Base-by-base conservation (phyloP, 768 basidiomycete species). In the Punctularia strigosozonata region DNA sequence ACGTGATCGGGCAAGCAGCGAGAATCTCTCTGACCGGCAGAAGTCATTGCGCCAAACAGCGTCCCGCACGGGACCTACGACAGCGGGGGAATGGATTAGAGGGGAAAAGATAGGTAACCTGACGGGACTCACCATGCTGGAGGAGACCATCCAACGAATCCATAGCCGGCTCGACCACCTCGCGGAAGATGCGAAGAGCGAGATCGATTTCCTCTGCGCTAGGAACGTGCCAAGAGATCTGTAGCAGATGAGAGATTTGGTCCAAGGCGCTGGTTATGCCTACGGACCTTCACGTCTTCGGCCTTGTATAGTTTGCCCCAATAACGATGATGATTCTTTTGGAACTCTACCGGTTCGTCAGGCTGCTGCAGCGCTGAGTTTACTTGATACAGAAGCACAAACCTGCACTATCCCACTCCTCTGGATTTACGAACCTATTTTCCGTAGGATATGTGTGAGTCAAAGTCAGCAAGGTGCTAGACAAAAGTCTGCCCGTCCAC, bases 151-250 rank as follows among this genome's bases (percentile, higher is more conserved):
- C 75, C 32, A 92, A 60, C 12, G 53, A 54, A 15, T 48, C 52
- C 31, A 88, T 54, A 7, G 73, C 72, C 6, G 80, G 87, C 43
- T 74, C 76, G 24, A 85, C 63, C 19, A 86, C 53, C 32, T 76
- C 71, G 38, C 58, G 63, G 57, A 91, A 78, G 18, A 91, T 64
- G 25, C 75, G 66, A 18, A 89, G 54, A 2, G 78, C 71, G 51
- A 89, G 87, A 22, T 74, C 68, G 44, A 91, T 73, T 55, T 91
- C 88, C n/a, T 67, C 66, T 0, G 58, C 52, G 30, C 64, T 63
- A 0, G 90, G 86, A 5, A 80, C 68, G 57, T 90, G 86, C 89
- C 88, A 94, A 1, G 69, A 68, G 30, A 82, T 53, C 80, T 82
- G 41, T 8, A 39, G 31, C 26, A 14, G 30, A 5, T 12, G 12